Base-by-base conservation (phyloP, 1,284 basidiomycete genomes). In the Ceratobasidium sp. region DNA sequence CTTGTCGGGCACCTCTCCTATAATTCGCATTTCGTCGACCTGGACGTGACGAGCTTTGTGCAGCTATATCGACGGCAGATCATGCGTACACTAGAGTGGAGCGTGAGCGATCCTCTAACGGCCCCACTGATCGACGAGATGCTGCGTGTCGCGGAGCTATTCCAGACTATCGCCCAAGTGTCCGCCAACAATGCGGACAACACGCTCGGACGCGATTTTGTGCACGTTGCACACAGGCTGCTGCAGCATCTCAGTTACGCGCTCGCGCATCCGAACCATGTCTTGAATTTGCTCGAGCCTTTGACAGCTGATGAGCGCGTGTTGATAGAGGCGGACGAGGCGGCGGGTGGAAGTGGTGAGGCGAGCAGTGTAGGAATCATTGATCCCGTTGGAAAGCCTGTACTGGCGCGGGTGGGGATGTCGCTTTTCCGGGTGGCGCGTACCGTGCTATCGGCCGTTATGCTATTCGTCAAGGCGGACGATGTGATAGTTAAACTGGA, bases 171-270 rank as follows among this genome's bases (percentile, higher is more conserved):
- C 62, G 90, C 92, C 20, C 50, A 64, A 62, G 59, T 62, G 7
- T 20, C 70, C 28, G 4, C 26, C 12, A 66, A 48, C 44, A 61
- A 48, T 23, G 46, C 70, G n/a, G 59, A 59, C 40, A 74, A 62
- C 46, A 62, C 59, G 95, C 83, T 89, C 90, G 1, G 86, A 87
- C 1, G 90, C 90, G 77, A 91, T 91, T 0, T 86, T 96, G 23
- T 85, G 89, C 50, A 48, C 59, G 59, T 74, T 46, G 70, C 59
- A 13, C 70, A 74, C 38, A 59, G 70, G 28, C 89, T 97, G n/a
- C 86, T 99, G 0, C 94, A 96, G 82, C 93, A 96, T 79, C 85
- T 97, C 77, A 96, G 96, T 83, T 96, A 96, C 81, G 94, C 95
- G 0, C 87, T 97, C 71, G 93, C 94, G 0, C 96, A 98, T 85